These are phyloP conservation scores for Lachnellula subtilissima DNA, from an alignment of 2,329 filamentous ascomycete species.

Conservation along the genomic window DNA sequence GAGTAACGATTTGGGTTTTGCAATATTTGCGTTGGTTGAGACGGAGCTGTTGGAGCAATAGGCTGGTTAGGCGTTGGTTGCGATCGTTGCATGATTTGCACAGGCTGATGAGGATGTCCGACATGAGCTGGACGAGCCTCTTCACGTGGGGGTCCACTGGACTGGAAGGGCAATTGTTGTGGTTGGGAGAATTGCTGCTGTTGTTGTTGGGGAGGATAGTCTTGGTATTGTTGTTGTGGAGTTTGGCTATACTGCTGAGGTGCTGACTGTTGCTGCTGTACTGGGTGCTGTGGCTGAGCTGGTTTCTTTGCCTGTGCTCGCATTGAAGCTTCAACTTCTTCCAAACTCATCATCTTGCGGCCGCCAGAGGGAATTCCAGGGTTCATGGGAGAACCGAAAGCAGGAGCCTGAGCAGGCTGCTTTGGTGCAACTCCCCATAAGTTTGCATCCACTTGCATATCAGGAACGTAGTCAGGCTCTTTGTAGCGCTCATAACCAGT, in stretches of 20 bases:
- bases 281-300: constrained; percentile 31
- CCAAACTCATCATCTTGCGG: constrained; percentile 88
- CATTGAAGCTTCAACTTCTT: constrained; percentile 95
- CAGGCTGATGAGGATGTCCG: constrained; percentile 20
- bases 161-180: constrained; percentile 11
- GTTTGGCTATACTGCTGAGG: constrained; percentile 11
- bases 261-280: constrained; percentile 27
- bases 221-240: constrained; percentile 10
- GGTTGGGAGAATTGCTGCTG: constrained; percentile 18
- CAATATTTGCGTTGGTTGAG: constrained; percentile 67
- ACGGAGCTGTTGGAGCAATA: constrained; percentile 40
- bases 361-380: constrained; percentile 35
- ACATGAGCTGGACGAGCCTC: constrained; percentile 16
- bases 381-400: constrained; percentile 26
- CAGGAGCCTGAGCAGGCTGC: constrained; percentile 37
- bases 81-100: constrained; percentile 28
- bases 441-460: constrained; percentile 86
- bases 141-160: constrained; percentile 23
- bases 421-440: constrained; percentile 80
- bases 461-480: constrained; percentile 76
- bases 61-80: constrained; percentile 24
- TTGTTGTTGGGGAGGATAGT: constrained; percentile 24
- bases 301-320: constrained; percentile 60
- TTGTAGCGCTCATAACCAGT: constrained; percentile 91
- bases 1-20: constrained; percentile 70